Percentiles rank a stretch among this genome's conserved stretches.
Evolutionary conservation across 2,329 filamentous ascomycete genomes (phyloP).

Genomic region (Polytolypa hystricis): DNA sequence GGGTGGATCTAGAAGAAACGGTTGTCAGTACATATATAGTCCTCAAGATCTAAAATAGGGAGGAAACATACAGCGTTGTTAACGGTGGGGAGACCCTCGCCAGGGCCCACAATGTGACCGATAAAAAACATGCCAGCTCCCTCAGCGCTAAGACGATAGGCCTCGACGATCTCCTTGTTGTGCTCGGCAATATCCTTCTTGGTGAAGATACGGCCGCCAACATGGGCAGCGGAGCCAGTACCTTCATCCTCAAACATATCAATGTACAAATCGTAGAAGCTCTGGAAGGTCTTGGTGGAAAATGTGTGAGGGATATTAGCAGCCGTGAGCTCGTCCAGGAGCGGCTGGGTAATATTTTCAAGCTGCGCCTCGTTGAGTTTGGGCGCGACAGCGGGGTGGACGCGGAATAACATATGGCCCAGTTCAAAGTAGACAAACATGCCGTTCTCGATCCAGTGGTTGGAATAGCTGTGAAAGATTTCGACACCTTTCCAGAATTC

Average conservation of each 20-base stretch:
- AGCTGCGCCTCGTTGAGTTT: neutral
- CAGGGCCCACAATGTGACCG: slow-evolving; percentile 1
- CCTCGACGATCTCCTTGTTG: slow-evolving; percentile 1
- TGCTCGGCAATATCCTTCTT: neutral
- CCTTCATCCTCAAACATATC: slow-evolving; percentile 1
- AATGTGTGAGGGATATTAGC: neutral
- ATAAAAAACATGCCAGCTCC: neutral
- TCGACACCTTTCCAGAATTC: slow-evolving; percentile 1
- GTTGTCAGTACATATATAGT: neutral
- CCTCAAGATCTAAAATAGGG: neutral
- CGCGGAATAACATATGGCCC: neutral
- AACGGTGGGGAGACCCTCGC: neutral
- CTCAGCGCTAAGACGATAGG: neutral
- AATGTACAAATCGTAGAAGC: slow-evolving; percentile 2
- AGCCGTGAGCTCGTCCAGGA: neutral
- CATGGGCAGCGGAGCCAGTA: neutral
- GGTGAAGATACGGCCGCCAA: slow-evolving; percentile 1
- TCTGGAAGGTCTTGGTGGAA: neutral
- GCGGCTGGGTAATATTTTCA: neutral
- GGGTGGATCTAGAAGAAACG: neutral
- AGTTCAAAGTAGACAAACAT: slow-evolving; percentile 1
- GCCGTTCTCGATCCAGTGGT: slow-evolving; percentile 2
- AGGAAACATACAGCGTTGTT: slow-evolving; percentile 1
- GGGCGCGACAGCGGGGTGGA: neutral
- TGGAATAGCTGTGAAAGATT: slow-evolving; percentile 1